Base-by-base conservation (phyloP, 352 stramenopile genomes). In the Pythium apleroticum region DNA sequence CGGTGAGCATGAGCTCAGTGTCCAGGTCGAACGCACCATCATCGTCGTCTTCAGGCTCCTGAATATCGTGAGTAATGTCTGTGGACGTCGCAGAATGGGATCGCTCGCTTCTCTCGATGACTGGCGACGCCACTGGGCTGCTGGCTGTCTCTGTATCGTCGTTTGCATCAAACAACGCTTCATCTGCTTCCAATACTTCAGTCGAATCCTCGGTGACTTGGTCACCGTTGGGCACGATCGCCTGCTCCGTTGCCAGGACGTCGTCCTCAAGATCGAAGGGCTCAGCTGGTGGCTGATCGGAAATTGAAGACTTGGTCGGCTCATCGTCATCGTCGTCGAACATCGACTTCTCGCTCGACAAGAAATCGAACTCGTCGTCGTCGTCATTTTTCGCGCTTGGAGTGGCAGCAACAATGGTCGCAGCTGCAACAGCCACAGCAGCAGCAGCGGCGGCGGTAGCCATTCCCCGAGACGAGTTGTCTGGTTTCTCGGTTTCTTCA, bases 11-110 rank as follows among this genome's bases (percentile, higher is more conserved):
- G 3, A 66, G 35, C 20, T 71, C 50, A 1, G 52, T 24, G n/a
- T 66, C 64, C 31, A 71, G 62, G 54, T 71, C 64, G 35, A 48
- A 68, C 9, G 33, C 17, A 33, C 50, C 50, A 20, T 72, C 57
- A 4, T 70, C 55, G 46, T 68, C 57, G n/a, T 70, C 56, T 5
- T 60, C 55, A 22, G 57, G n/a, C 25, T 68, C 72, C 55, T 85
- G 73, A 63, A 80, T 80, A 46, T 87, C 74, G 56, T 82, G 66
- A 0, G 80, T 84, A 25, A 87, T 80, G 37, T 87, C 78, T 0
- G 53, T 57, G n/a, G 69, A 81, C 11, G 66, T 68, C 6, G 59
- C 52, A 4, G 57, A 55, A 1, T 62, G 7, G 3, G 57, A 66
- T 8, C 52, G 57, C 25, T 71, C 52, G 17, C 19, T 69, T 52